Evolutionary conservation across 768 basidiomycete genomes (phyloP), one percentile per base, ranked within the genome.

Genomic region (Agaricus blazei): DNA sequence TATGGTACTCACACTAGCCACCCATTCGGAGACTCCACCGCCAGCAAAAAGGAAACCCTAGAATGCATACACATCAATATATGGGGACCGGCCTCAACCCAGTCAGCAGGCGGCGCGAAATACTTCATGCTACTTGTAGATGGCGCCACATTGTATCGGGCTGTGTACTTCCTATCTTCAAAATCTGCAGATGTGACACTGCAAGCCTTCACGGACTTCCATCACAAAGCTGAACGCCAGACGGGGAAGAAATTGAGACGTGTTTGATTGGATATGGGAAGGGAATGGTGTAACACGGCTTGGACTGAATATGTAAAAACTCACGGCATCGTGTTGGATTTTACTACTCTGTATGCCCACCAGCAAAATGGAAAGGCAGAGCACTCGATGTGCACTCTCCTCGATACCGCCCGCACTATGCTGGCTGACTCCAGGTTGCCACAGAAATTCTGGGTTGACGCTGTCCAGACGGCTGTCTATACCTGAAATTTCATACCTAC

Each of bases 351-450:
- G 1, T 60, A 73, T 57, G 63, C 67, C 0, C 69, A 67, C 1
- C 41, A 64, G 2, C 63, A 68, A 37, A 73, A 74, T 42, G 68
- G 72, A 0, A 56, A 65, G 0, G 68, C 63, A 0, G 68, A 75
- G 50, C 60, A 63, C 0, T 48, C 54, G 2, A 71, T 70, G 44
- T 46, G 60, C 0, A 68, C 66, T 1, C 56, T 71, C 2, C 45
- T 68, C 9, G 66, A 70, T 6, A 43, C 60, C 2, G 61, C 58
- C 0, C 53, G 67, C 0, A 56, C 62, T 1, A 57, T 71, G 49
- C 54, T 72, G 1, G 24, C 51, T 1, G 67, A 65, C 12, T 46
- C 59, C 0, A 51, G 62, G 2, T 49, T 72, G 12, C 63, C 64
- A 0, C 48, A 56, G 36, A 53, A 38, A 12, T 55, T 45, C 27